A percentile compares a stretch with the other conserved stretches of the same genome.
Evolutionary conservation across 2,329 filamentous ascomycete genomes (phyloP).

Genomic region (Thielaviopsis cerberus): DNA sequence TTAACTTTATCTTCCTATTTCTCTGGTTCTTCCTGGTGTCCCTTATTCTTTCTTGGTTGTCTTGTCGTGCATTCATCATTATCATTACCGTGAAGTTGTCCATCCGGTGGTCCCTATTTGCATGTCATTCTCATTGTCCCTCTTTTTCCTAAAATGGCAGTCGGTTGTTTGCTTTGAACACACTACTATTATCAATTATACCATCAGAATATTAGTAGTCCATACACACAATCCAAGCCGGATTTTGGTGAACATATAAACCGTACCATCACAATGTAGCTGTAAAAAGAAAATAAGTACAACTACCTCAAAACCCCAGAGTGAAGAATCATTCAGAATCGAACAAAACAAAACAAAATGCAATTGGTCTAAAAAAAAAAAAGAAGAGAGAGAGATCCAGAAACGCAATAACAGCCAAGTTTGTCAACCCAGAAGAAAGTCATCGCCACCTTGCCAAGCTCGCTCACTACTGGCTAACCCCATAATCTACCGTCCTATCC

Average conservation of each 20-base stretch:
- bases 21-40: background rate
- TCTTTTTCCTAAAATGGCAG: background rate
- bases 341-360: background rate
- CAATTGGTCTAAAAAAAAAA: background rate
- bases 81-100: background rate
- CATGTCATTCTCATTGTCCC: background rate
- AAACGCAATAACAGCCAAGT: background rate
- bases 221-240: too few species aligned
- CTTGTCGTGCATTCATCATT: background rate
- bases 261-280: too few species aligned
- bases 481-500: slow-evolving; percentile 41
- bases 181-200: background rate
- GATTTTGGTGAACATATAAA: too few species aligned
- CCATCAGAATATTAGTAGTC: background rate
- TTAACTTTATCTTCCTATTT: background rate
- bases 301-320: background rate
- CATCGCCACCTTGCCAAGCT: too few species aligned
- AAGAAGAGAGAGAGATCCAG: background rate
- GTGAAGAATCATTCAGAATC: background rate
- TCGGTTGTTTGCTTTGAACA: background rate
- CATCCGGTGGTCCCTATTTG: background rate
- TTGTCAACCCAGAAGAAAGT: background rate
- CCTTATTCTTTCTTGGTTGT: background rate
- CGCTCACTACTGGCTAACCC: slow-evolving; percentile 34
- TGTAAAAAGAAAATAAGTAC: background rate